Percentiles rank a stretch among this genome's conserved stretches.
Evolutionary conservation across 306 rosid species (phyloP).

Genomic region (Crotalaria pallida): DNA sequence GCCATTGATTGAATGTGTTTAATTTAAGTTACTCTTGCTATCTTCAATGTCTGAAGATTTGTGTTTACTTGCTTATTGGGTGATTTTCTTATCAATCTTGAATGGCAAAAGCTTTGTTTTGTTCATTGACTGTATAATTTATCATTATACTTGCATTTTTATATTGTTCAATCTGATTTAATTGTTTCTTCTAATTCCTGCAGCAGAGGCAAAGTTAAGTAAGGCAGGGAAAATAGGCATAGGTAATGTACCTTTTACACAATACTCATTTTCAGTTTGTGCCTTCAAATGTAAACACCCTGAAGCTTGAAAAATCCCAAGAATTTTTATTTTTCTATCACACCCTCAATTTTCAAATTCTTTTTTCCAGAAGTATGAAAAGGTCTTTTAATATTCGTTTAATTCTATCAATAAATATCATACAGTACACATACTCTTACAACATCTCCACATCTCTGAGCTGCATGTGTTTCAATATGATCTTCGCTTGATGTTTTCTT

Average conservation of each 20-base stretch:
- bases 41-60: neutral
- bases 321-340: neutral
- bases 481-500: conserved; percentile 1
- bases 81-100: neutral
- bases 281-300: neutral
- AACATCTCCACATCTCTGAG: neutral
- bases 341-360: neutral
- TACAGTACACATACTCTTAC: neutral
- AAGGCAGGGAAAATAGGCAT: conserved; percentile 25
- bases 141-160: neutral
- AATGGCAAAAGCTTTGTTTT: neutral
- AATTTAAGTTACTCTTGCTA: neutral
- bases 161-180: neutral
- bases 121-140: neutral
- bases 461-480: neutral
- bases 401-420: neutral
- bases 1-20: neutral
- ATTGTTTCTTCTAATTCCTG: neutral
- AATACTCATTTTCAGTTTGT: neutral
- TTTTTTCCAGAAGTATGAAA: neutral
- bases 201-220: conserved; percentile 15
- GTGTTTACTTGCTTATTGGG: neutral
- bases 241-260: conserved; percentile 26
- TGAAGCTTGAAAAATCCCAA: neutral
- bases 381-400: neutral